A percentile compares a stretch with the other conserved stretches of the same genome.
Evolutionary conservation across 306 rosid genomes (phyloP).

Genomic region (Glycine latifolia): DNA sequence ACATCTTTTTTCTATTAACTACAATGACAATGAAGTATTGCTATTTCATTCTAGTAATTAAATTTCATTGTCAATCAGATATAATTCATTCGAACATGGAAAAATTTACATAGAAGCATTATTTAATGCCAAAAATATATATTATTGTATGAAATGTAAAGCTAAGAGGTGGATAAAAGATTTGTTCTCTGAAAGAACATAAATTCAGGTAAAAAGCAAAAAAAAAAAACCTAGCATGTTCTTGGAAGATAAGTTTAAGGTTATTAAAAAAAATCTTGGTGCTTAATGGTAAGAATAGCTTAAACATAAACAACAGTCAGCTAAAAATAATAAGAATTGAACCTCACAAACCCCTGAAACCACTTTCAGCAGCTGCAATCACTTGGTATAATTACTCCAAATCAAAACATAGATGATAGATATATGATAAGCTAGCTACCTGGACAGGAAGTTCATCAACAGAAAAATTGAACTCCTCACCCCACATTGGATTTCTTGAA

Average conservation of each 20-base stretch:
- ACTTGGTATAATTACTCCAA: conserved; percentile 23
- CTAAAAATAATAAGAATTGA: conserved; percentile 26
- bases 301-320: conserved; percentile 13
- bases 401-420: conserved; percentile 27
- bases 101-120: conserved; percentile 15
- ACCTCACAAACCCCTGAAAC: conserved; percentile 37
- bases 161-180: conserved; percentile 14
- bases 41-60: neutral
- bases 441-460: conserved; percentile 96
- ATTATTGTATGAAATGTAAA: conserved; percentile 15
- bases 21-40: conserved; percentile 8
- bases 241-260: conserved; percentile 24
- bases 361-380: conserved; percentile 34
- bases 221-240: conserved; percentile 4
- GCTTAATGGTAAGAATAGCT: conserved; percentile 29
- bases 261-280: neutral
- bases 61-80: neutral
- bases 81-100: conserved; percentile 22
- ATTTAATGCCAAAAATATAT: conserved; percentile 28
- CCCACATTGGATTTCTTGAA: conserved; percentile 99
- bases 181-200: neutral
- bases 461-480: conserved; percentile 95
- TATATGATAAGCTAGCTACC: conserved; percentile 55
- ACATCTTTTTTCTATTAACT: neutral
- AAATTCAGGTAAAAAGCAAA: neutral